phyloP scores from a whole-genome alignment of 2,329 filamentous ascomycete species.

The Aspergillus novofumigatus region DNA sequence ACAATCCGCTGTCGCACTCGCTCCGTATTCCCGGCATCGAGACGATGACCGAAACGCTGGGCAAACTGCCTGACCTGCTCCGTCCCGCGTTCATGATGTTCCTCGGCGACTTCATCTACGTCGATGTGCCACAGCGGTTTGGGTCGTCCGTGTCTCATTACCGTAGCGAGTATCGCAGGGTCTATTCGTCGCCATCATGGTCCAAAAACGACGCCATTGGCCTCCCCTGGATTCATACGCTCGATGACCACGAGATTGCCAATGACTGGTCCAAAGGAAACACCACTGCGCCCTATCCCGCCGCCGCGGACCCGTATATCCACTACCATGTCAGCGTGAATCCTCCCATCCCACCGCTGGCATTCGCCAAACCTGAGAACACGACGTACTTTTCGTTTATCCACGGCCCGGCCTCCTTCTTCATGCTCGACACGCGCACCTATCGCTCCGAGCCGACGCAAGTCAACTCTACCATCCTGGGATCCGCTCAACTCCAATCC shows the following conservation, averaged over 20 bases:
- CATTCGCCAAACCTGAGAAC: slow-evolving; percentile 52
- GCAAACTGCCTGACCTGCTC: slow-evolving; percentile 57
- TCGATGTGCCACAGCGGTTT: slow-evolving; percentile 77
- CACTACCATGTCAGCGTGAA: slow-evolving; percentile 84
- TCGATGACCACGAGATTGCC: slow-evolving; percentile 93
- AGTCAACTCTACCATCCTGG: slow-evolving; percentile 80
- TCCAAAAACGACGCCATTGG: slow-evolving; percentile 48
- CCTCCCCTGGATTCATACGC: slow-evolving; percentile 94
- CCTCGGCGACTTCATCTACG: slow-evolving; percentile 47
- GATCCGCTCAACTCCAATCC: slow-evolving; percentile 70
- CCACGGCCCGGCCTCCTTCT: slow-evolving; percentile 88
- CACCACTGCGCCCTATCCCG: slow-evolving; percentile 71
- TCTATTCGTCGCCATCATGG: slow-evolving; percentile 97
- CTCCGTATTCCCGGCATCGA: slow-evolving; percentile 76
- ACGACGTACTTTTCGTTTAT: slow-evolving; percentile 86
- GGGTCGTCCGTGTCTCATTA: slow-evolving; percentile 72
- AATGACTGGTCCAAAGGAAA: slow-evolving; percentile 85
- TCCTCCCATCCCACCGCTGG: slow-evolving; percentile 57
- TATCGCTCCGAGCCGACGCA: slow-evolving; percentile 60
- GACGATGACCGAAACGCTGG: slow-evolving; percentile 69
- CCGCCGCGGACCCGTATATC: slow-evolving; percentile 77
- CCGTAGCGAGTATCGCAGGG: slow-evolving; percentile 83
- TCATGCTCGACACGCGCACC: slow-evolving; percentile 86
- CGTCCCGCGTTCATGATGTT: slow-evolving; percentile 58
- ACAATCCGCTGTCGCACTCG: slow-evolving; percentile 77